Conservation (phyloP, 108 stramenopile genomes). For the Pseudonitzschia delicatissima region DNA sequence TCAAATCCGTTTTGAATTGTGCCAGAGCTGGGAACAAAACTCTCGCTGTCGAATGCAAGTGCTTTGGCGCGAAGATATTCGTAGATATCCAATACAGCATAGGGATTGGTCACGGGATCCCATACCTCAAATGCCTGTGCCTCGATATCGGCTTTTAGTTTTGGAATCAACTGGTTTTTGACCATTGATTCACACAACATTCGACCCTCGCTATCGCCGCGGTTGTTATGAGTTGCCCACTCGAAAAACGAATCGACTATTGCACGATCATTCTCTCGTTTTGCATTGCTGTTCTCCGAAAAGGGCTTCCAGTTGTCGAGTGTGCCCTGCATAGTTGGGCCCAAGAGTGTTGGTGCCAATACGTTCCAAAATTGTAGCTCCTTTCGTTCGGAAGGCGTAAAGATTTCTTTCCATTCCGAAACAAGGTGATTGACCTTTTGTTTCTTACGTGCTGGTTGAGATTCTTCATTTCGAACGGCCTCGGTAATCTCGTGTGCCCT, state of each 20-base stretch:
- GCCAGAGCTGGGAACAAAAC: not conserved
- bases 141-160: slow-evolving; percentile 48
- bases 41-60: not conserved
- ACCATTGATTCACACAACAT: slow-evolving; percentile 43
- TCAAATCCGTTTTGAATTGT: not conserved
- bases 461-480: slow-evolving; percentile 36
- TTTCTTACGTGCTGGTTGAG: not conserved
- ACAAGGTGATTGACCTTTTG: not conserved
- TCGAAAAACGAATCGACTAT: slow-evolving; percentile 36
- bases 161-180: slow-evolving; percentile 50
- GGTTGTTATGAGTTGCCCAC: slow-evolving; percentile 6
- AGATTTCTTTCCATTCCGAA: slow-evolving; percentile 13
- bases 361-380: slow-evolving; percentile 56
- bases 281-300: slow-evolving; percentile 9
- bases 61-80: slow-evolving; percentile 42
- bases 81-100: slow-evolving; percentile 48
- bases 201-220: slow-evolving; percentile 5
- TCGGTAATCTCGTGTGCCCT: slow-evolving; percentile 43
- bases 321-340: slow-evolving; percentile 45
- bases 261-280: not conserved
- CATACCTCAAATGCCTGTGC: slow-evolving; percentile 45
- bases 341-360: slow-evolving; percentile 63
- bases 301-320: slow-evolving; percentile 58
- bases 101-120: slow-evolving; percentile 56
- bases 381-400: slow-evolving; percentile 52